Conservation (phyloP, 352 stramenopile genomes). For the Phytophthora brassicae region DNA sequence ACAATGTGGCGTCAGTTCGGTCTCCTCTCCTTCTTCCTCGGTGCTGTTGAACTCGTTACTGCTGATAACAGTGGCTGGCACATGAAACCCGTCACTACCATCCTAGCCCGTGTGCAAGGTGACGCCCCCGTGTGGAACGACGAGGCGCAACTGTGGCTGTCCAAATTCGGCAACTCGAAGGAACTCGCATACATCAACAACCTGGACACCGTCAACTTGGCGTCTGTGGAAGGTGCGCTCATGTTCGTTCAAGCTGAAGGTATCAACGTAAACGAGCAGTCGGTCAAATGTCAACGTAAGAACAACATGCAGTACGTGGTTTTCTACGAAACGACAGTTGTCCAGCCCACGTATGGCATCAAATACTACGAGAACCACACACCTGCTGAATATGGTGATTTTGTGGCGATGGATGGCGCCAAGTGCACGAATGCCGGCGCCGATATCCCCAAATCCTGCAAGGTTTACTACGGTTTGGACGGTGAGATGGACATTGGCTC, state of each 20-base stretch:
- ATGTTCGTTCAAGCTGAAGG: conserved; percentile 73
- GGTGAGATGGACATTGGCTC: conserved; percentile 46
- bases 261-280: conserved; percentile 59
- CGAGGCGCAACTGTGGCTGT: conserved; percentile 34
- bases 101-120: conserved; percentile 66
- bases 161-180: conserved; percentile 44
- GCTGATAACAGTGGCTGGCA: conserved; percentile 26
- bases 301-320: conserved; percentile 72
- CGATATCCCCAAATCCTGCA: conserved; percentile 41
- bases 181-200: conserved; percentile 37
- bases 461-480: conserved; percentile 51
- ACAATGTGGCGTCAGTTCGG: conserved; percentile 31
- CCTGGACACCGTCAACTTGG: conserved; percentile 69
- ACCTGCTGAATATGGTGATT: conserved; percentile 50
- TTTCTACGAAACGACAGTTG: conserved; percentile 73
- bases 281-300: conserved; percentile 59
- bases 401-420: conserved; percentile 63
- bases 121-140: conserved; percentile 44
- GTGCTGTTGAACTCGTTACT: neutral
- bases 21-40: conserved; percentile 17
- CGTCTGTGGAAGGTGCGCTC: conserved; percentile 58
- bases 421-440: conserved; percentile 49
- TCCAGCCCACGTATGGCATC: conserved; percentile 53
- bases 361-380: conserved; percentile 48
- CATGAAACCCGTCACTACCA: conserved; percentile 49